Conservation (phyloP, 345 rosid species). For the Dipteronia sinensis region DNA sequence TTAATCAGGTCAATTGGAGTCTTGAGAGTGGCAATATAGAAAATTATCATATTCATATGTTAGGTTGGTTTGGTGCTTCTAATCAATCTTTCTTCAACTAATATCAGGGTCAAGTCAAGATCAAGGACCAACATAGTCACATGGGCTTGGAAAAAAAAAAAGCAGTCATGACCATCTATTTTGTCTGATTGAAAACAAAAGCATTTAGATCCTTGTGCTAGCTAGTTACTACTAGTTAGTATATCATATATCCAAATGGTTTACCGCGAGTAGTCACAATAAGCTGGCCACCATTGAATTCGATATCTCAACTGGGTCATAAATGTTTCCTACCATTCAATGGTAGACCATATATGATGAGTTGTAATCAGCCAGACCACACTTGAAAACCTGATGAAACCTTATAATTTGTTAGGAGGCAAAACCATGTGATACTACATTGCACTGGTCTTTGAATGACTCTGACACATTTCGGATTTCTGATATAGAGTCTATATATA, state of each 20-base stretch:
- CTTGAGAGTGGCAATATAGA: neutral
- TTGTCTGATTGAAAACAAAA: neutral
- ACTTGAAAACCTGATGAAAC: neutral
- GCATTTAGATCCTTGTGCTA: neutral
- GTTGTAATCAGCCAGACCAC: neutral
- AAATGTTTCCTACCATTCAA: neutral
- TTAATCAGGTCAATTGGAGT: neutral
- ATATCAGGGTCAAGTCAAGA: neutral
- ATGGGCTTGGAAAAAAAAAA: neutral
- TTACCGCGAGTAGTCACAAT: neutral
- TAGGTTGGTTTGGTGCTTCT: slow-evolving; percentile 1
- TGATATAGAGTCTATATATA: neutral
- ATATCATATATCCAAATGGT: neutral
- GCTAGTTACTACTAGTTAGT: neutral
- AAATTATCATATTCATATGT: neutral
- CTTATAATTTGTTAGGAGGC: neutral
- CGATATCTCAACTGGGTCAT: too few species aligned
- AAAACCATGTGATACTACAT: slow-evolving; percentile 4
- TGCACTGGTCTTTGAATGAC: neutral
- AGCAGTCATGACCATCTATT: neutral
- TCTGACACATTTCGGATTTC: neutral
- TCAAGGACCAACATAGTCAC: neutral
- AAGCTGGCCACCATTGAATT: too few species aligned
- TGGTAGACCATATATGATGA: neutral
- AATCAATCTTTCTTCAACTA: neutral